These are phyloP conservation scores for Phytopythium boreale DNA, from an alignment of 352 stramenopile species.

Conservation along the genomic window DNA sequence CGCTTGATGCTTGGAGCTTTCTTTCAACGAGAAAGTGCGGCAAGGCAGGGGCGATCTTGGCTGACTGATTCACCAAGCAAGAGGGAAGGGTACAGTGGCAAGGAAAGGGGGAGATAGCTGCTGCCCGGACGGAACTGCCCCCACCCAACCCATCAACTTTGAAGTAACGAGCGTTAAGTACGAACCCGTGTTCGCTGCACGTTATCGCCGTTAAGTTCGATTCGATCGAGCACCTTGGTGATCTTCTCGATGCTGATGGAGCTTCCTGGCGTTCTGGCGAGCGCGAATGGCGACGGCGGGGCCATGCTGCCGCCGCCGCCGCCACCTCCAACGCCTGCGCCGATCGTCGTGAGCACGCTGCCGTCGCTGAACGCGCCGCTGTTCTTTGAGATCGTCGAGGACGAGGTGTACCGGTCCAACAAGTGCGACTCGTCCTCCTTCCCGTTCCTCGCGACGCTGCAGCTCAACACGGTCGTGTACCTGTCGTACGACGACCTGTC, in stretches of 20 bases:
- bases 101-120: no score
- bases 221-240: no score
- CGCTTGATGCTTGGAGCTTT: not conserved
- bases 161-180: not conserved
- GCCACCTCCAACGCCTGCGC: constrained; percentile 9
- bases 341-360: constrained; percentile 48
- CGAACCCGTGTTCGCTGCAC: not conserved
- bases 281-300: not conserved
- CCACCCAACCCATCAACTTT: not conserved
- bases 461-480: constrained; percentile 85
- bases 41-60: not conserved
- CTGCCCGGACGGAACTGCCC: not conserved
- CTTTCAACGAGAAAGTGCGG: no score
- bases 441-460: constrained; percentile 73
- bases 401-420: constrained; percentile 83
- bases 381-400: constrained; percentile 88
- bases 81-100: no score
- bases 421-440: constrained; percentile 86
- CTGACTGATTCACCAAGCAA: no score
- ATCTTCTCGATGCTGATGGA: constrained; percentile 1
- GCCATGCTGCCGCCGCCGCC: constrained; percentile 5
- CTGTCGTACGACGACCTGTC: constrained; percentile 84
- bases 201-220: no score
- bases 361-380: constrained; percentile 79
- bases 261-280: not conserved